A percentile compares a stretch with the other conserved stretches of the same genome.
Evolutionary conservation across 2,329 filamentous ascomycete species (phyloP).

Genomic region (Gnomoniopsis sp.): DNA sequence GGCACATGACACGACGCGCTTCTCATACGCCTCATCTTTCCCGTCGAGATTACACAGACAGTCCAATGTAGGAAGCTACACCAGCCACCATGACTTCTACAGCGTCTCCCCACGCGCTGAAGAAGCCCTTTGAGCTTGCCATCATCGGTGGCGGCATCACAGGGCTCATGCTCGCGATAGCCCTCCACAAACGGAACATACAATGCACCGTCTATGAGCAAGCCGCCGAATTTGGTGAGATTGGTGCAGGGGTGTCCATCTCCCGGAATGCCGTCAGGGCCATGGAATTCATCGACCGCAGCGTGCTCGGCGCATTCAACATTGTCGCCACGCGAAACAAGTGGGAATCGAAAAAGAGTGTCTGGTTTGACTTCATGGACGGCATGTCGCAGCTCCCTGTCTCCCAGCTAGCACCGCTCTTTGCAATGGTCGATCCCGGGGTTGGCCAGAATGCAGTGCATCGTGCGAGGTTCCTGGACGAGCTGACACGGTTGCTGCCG

Average conservation of each 20-base stretch:
- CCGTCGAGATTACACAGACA: too few relatives aligned
- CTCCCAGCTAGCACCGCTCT: constrained; percentile 17
- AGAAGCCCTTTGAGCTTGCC: constrained; percentile 29
- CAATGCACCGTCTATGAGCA: constrained; percentile 34
- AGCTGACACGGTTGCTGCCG: constrained; percentile 24
- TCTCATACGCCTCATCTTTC: too few relatives aligned
- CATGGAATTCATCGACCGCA: constrained; percentile 27
- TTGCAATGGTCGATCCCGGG: constrained; percentile 18
- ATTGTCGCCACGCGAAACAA: constrained; percentile 26
- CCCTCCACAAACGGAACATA: constrained; percentile 28
- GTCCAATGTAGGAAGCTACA: too few relatives aligned
- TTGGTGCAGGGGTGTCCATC: constrained; percentile 35
- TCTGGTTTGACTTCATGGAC: constrained; percentile 28
- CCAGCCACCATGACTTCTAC: not conserved
- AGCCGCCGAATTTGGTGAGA: constrained; percentile 30
- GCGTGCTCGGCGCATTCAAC: constrained; percentile 26
- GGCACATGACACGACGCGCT: too few relatives aligned
- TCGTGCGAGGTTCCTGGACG: constrained; percentile 25
- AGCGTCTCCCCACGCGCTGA: not conserved
- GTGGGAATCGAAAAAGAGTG: constrained; percentile 18
- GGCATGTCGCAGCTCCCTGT: constrained; percentile 19
- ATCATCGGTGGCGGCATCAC: constrained; percentile 39
- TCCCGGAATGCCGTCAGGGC: constrained; percentile 32
- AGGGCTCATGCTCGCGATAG: constrained; percentile 33
- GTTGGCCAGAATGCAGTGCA: constrained; percentile 23